Evolutionary conservation across 2,329 filamentous ascomycete species (phyloP), one percentile per base, ranked within the genome.

Genomic region (Colletotrichum falcatum): DNA sequence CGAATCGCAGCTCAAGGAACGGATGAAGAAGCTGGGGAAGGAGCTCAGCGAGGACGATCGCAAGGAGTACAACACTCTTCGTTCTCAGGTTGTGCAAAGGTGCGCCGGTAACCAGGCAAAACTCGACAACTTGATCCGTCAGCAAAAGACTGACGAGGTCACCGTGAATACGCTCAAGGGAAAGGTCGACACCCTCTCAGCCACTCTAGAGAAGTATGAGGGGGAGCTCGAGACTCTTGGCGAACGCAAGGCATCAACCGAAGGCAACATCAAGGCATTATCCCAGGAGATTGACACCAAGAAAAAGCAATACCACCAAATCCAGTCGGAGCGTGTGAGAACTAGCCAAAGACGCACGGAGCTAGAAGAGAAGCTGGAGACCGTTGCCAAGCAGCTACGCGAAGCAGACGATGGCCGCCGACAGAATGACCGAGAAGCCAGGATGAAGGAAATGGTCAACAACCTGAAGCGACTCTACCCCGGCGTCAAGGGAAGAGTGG

Each of bases 381-480:
- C 95, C 69, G 90, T 95, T 20, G 84, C 94, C 37, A 89, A 87
- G 72, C 95, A 95, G 78, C 87, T 98, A n/a, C 84, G 91, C 30
- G 94, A 97, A 78, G 95, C 94, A 2, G 92, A 97, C 73, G 92
- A 94, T 77, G 93, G 94, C 63, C 91, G 92, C 74, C 91, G 94
- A 72, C 94, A 98, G 79, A 96, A 90, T 74, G 92, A 95, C 76
- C 93, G 90, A 77, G 95, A 98, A 77, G 83, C 88, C 33, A 87
- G 90, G 70, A 90, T 92, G 77, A 94, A 94, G 76, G 95, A 97
- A 78, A 92, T 94, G 77, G 91, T 98, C 42, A 90, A 91, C 14
- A 91, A 93, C 39, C 86, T 99, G 76, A 97, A 97, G 80, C 92
- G 94, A 62, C 92, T 97, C 73, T 97, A 94, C 76, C 94, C 94